Base-by-base conservation (phyloP, 805 yeast genomes). In the Scheffersomyces coipomensis region DNA sequence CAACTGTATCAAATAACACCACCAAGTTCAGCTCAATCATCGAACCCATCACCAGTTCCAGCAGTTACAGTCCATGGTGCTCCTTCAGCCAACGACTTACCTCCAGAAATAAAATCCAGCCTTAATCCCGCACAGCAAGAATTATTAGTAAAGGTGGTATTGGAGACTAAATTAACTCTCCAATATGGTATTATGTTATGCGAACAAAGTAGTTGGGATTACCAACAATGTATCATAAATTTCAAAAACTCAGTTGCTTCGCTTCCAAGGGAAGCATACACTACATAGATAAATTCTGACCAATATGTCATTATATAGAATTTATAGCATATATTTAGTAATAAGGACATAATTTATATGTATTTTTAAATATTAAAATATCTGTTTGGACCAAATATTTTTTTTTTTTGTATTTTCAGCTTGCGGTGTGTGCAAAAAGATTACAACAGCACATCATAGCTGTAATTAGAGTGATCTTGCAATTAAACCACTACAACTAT, bases 191-290 rank as follows among this genome's bases (percentile, higher is more conserved):
- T 81, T 19, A 78, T 90, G 85, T 73, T 93, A 29, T 83, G 89
- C 41, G 89, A 88, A 57, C 96, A 89, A 60, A 88, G 96, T 53
- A 75, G 78, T 39, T 90, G 95, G 90, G 84, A 86, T 59, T 82
- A 79, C 49, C 80, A 78, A 19, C 73, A 68, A 38, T 90, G 96
- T 19, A 66, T 79, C 11, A 73, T 72, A 32, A 82, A 86, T 40
- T 91, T 91, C 63, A 76, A 79, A 48, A 80, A 76, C 48, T 83
- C 88, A 25, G 75, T 72, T n/a, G 70, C 69, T 6, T 76, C 71
- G 2, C 59, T 70, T 33, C 76, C 76, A 4, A 56, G 65, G 16
- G 73, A 68, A 17, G 76, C 76, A 1, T 70, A 53, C 42, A 34
- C 42, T 15, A 9, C 18, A 27, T 27, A 13, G 12, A 13, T n/a